A percentile compares a stretch with the other conserved stretches of the same genome.
Conservation (phyloP, 2,329 filamentous ascomycete species). For the Aspergillus floridensis region DNA sequence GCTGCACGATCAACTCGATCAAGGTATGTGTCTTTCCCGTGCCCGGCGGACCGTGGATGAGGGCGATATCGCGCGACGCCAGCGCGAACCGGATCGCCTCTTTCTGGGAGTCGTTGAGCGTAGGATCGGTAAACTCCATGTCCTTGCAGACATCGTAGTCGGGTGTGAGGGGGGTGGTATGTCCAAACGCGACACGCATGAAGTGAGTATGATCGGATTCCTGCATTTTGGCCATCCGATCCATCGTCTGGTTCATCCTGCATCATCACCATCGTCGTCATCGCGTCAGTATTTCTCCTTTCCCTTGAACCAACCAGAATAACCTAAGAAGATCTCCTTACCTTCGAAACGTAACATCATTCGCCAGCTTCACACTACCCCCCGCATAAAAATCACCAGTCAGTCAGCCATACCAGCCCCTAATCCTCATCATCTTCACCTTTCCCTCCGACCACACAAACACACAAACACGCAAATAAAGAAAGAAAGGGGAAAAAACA, state of each 20-base stretch:
- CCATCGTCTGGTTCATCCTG: constrained; percentile 65
- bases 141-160: constrained; percentile 47
- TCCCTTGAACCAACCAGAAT: background rate
- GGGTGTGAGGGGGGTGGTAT: constrained; percentile 52
- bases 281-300: background rate
- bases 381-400: constrained; percentile 9
- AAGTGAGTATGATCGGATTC: constrained; percentile 57
- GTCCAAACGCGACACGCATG: constrained; percentile 61
- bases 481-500: constrained; percentile 31
- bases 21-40: constrained; percentile 97
- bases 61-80: constrained; percentile 73
- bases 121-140: constrained; percentile 55
- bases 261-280: background rate
- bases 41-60: constrained; percentile 93
- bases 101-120: constrained; percentile 61
- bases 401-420: background rate
- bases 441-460: background rate
- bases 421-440: background rate
- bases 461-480: background rate
- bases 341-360: constrained; percentile 65
- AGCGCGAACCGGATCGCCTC: constrained; percentile 76
- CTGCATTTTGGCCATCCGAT: constrained; percentile 54
- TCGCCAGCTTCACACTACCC: constrained; percentile 61
- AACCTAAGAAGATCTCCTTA: constrained; percentile 24
- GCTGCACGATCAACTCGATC: constrained; percentile 91